Base-by-base conservation (phyloP, 202 grass and related monocot species). In the Alloteropsis angusta region DNA sequence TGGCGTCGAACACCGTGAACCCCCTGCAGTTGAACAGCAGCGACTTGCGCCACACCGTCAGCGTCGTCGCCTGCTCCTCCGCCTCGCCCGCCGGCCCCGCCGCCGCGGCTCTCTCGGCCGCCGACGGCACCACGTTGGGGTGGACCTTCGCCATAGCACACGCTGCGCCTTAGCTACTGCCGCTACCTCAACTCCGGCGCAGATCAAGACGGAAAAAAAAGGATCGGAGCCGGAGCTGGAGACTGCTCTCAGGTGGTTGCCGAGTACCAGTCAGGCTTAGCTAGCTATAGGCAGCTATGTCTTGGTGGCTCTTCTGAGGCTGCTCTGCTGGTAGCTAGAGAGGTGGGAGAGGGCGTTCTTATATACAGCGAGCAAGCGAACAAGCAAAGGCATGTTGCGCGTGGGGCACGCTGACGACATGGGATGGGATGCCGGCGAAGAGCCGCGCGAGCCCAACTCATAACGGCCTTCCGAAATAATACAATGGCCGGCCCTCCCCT, bases 31-130 rank as follows among this genome's bases (percentile, higher is more conserved):
- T 91, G 89, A 92, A 94, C 48, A 97, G 72, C 62, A 94, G 89
- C 23, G 95, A 98, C 87, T 94, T 98, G 78, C 91, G 78, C 95
- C 95, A 98, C 87, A 98, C 89, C 18, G 95, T 98, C 65, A 94
- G 70, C 69, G 66, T 55, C 74, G 72, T 73, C 39, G 59, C 45
- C 18, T n/a, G n/a, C n/a, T 47, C 69, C 14, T 71, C 80, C 60
- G 16, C 58, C 10, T 4, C 6, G 22, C 47, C 48, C 4, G 35
- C 15, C 23, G 4, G 68, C 7, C 36, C 18, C 82, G 61, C 11
- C 62, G 16, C 8, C 6, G 48, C 25, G 8, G 48, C 18, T 59
- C 39, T 18, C 1, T 5, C 38, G 17, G 36, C n/a, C 62, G 65
- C 18, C 30, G 36, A 41, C 9, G 38, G 30, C 46, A 48, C 42